phyloP scores from a whole-genome alignment of 306 rosid genomes.

The Prunus salicina region DNA sequence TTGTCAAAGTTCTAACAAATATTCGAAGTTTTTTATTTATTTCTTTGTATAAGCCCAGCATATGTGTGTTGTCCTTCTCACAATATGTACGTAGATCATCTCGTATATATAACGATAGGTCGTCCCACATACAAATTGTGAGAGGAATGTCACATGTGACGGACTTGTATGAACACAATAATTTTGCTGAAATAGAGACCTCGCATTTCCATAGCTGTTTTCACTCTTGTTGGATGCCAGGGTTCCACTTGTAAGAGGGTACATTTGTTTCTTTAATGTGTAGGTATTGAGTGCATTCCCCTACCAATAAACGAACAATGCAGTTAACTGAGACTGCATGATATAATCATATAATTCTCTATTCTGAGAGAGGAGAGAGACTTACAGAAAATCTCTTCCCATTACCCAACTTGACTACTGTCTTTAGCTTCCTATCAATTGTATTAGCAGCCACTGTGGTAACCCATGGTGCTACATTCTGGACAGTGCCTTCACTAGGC shows the following conservation, averaged over 20 bases:
- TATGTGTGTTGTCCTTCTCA: neutral
- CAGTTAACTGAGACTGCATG: neutral
- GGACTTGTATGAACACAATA: neutral
- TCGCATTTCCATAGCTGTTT: conserved; percentile 40
- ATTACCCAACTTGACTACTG: conserved; percentile 42
- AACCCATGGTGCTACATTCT: conserved; percentile 79
- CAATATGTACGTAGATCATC: neutral
- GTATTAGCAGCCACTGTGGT: conserved; percentile 68
- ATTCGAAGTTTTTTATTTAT: neutral
- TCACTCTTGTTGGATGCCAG: conserved; percentile 40
- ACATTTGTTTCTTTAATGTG: conserved; percentile 52
- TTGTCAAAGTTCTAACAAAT: neutral
- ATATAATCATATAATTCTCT: neutral
- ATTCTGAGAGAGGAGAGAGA: conserved; percentile 1
- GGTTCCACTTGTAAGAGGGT: conserved; percentile 59
- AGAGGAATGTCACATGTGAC: neutral
- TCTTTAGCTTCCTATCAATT: conserved; percentile 50
- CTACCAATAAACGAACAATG: conserved; percentile 25
- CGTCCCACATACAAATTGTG: neutral
- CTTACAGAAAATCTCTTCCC: conserved; percentile 48
- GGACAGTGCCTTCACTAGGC: conserved; percentile 40
- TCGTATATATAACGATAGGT: neutral
- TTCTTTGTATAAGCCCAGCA: neutral
- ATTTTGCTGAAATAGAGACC: conserved; percentile 24
- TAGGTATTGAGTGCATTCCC: conserved; percentile 73